Evolutionary conservation across 1,139 yeast species (phyloP).

Genomic region (Scheffersomyces stambukii): DNA sequence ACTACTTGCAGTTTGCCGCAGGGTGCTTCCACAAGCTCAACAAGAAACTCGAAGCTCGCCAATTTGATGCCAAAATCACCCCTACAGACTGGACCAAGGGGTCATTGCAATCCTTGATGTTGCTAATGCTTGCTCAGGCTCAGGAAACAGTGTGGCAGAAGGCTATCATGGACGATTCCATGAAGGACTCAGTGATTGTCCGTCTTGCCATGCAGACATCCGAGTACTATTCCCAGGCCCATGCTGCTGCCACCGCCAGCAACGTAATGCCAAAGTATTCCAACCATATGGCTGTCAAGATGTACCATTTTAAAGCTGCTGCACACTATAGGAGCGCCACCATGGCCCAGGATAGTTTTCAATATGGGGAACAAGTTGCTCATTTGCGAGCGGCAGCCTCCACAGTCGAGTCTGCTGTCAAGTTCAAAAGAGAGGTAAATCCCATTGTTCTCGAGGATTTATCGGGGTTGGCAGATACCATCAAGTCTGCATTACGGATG

Average conservation of each 20-base stretch:
- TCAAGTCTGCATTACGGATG: slow-evolving; percentile 42
- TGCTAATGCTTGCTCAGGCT: slow-evolving; percentile 75
- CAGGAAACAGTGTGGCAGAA: slow-evolving; percentile 85
- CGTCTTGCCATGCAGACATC: slow-evolving; percentile 63
- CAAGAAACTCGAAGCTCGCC: no score
- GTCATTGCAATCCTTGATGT: slow-evolving; percentile 25
- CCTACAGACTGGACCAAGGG: slow-evolving; percentile 23
- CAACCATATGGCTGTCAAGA: slow-evolving; percentile 55
- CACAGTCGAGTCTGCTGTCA: slow-evolving; percentile 31
- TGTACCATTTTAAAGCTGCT: slow-evolving; percentile 64
- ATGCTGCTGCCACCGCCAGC: slow-evolving; percentile 41
- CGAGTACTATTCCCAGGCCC: slow-evolving; percentile 49
- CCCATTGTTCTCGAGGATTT: slow-evolving; percentile 44
- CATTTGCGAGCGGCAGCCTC: slow-evolving; percentile 40
- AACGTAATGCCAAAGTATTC: slow-evolving; percentile 63
- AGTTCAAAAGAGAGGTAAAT: slow-evolving; percentile 40
- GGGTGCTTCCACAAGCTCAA: slow-evolving; percentile 57
- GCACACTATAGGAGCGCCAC: slow-evolving; percentile 61
- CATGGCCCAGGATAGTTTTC: slow-evolving; percentile 41
- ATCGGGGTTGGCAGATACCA: slow-evolving; percentile 40
- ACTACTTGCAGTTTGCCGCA: slow-evolving; percentile 65
- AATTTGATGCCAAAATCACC: no score
- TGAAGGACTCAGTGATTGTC: slow-evolving; percentile 61
- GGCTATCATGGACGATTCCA: slow-evolving; percentile 47
- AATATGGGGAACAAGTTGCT: slow-evolving; percentile 72